phyloP scores from a whole-genome alignment of 1,139 yeast genomes.

The Blastobotrys apis region DNA sequence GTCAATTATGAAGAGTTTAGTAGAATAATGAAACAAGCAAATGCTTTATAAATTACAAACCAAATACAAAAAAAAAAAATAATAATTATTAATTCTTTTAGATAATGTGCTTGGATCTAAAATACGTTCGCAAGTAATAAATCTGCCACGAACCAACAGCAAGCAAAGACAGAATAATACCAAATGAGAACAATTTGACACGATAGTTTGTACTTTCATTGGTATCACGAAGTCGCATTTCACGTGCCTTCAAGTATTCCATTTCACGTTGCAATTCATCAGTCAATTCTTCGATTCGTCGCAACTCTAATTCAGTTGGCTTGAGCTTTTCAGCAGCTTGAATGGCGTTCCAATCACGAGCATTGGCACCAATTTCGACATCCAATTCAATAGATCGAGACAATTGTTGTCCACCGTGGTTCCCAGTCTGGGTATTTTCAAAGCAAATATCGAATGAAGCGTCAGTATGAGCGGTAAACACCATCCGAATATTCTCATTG shows the following conservation, averaged over 20 bases:
- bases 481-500: conserved; percentile 62
- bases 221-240: conserved; percentile 89
- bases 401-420: conserved; percentile 26
- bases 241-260: conserved; percentile 80
- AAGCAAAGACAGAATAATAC: conserved; percentile 62
- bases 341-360: conserved; percentile 95
- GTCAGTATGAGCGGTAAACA: conserved; percentile 78
- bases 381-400: conserved; percentile 69
- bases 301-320: conserved; percentile 86
- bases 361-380: conserved; percentile 92
- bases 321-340: conserved; percentile 90
- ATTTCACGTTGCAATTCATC: conserved; percentile 74
- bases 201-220: conserved; percentile 84
- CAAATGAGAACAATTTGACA: conserved; percentile 76
- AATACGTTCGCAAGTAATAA: conserved; percentile 83
- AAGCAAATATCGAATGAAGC: conserved; percentile 91
- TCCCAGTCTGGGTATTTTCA: conserved; percentile 51
- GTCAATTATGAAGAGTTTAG: conserved; percentile 24
- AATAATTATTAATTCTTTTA: conserved; percentile 32
- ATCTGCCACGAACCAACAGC: conserved; percentile 90
- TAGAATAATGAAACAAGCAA: conserved; percentile 23
- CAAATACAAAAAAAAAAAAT: neutral
- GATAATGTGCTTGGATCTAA: conserved; percentile 90
- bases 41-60: conserved; percentile 10
- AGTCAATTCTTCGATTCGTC: conserved; percentile 75